Base-by-base conservation (phyloP, 2,329 filamentous ascomycete genomes). In the Sporothrix luriei region DNA sequence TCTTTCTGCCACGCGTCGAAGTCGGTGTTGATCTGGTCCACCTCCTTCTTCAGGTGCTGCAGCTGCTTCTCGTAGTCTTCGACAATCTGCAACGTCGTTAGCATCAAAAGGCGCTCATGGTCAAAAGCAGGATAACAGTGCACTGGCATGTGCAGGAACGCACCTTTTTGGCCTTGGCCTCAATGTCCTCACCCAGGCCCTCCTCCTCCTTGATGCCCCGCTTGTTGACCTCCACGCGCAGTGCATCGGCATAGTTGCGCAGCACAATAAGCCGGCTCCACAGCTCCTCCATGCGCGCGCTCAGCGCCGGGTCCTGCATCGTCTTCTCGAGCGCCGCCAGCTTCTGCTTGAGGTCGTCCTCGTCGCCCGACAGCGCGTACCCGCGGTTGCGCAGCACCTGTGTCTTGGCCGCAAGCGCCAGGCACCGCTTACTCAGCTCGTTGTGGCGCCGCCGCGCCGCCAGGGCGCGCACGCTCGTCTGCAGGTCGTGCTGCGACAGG, bases 61-160 rank as follows among this genome's bases (percentile, higher is more conserved):
- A 95, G 83, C 81, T 94, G 91, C 77, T 89, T 91, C 78, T 94
- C 90, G 78, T 94, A 94, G 76, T 93, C 91, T 75, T 91, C 89
- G 75, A 94, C 80, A 61, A 94, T 90, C 90, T 93, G 72, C 14
- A 14, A 5, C 33, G 33, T 16, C 4, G 73, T 77, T 67, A 75
- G 72, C 71, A 43, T 38, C 19, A 38, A 19, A 49, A 21, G 11
- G 40, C 14, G 38, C 11, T 10, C 40, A 43, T 48, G 3, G 14
- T 16, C 40, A 16, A 16, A 16, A 16, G 2, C 40, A 51, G 59
- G 43, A 11, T 16, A 16, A 52, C 62, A 33, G 6, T 43, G 14
- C 40, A 16, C 11, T 16, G 1, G 1, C 4, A 16, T 43, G 7
- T 7, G 59, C 43, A 54, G 26, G 64, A 65, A 77, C 84, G 75